phyloP scores from a whole-genome alignment of 2,329 filamentous ascomycete genomes.

The Diaporthe destruens region DNA sequence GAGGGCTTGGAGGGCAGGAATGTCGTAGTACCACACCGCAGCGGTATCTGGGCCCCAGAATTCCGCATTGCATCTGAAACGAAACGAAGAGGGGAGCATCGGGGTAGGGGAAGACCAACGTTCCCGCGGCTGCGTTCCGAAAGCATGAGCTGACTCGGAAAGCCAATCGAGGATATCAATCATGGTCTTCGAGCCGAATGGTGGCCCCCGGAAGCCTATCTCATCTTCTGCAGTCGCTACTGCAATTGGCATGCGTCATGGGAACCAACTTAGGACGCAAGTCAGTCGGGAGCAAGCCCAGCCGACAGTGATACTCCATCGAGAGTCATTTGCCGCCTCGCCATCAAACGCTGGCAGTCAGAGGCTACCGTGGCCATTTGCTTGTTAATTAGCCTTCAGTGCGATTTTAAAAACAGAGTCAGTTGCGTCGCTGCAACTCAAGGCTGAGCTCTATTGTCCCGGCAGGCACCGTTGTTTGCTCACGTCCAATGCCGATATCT shows the following conservation, averaged over 20 bases:
- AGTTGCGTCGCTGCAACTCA: slow-evolving; percentile 16
- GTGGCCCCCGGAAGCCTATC: slow-evolving; percentile 28
- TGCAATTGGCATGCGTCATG: slow-evolving; percentile 23
- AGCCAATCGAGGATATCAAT: slow-evolving; percentile 30
- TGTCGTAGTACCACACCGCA: slow-evolving; percentile 19
- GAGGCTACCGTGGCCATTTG: slow-evolving; percentile 26
- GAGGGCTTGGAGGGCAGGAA: too few species aligned
- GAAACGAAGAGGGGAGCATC: slow-evolving; percentile 35
- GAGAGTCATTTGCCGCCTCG: slow-evolving; percentile 38
- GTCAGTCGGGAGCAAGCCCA: slow-evolving; percentile 26
- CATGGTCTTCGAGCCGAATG: slow-evolving; percentile 32
- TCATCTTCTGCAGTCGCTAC: slow-evolving; percentile 18
- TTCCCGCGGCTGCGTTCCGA: slow-evolving; percentile 34
- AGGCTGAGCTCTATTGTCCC: neutral
- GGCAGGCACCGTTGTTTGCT: slow-evolving; percentile 6
- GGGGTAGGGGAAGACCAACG: slow-evolving; percentile 17
- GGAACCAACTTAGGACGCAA: slow-evolving; percentile 19
- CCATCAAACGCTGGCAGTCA: slow-evolving; percentile 35
- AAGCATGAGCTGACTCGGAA: slow-evolving; percentile 36
- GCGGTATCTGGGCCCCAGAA: slow-evolving; percentile 26
- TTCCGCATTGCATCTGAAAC: slow-evolving; percentile 34
- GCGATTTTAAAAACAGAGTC: slow-evolving; percentile 20
- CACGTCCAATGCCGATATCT: neutral
- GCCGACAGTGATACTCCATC: slow-evolving; percentile 29
- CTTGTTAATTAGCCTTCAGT: slow-evolving; percentile 25